These are phyloP conservation scores for Trichoderma orchidacearum DNA, from an alignment of 495 filamentous ascomycete genomes.

Conservation along the genomic window DNA sequence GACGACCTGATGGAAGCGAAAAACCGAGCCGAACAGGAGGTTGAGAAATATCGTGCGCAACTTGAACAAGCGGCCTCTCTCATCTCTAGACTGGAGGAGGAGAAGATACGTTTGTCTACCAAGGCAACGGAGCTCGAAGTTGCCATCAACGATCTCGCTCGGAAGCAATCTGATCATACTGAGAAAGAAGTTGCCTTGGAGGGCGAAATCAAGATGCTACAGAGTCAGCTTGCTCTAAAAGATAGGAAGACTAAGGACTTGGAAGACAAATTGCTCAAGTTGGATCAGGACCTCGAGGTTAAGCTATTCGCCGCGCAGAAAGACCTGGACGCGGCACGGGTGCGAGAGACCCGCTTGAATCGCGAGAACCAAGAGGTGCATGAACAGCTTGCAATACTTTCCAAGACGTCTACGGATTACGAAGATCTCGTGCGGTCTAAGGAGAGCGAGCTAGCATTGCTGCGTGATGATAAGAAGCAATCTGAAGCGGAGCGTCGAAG, in stretches of 20 bases:
- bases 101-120: slow-evolving; percentile 62
- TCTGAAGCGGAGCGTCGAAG: slow-evolving; percentile 61
- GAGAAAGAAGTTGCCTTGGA: slow-evolving; percentile 57
- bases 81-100: slow-evolving; percentile 68
- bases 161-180: slow-evolving; percentile 51
- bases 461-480: slow-evolving; percentile 71
- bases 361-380: slow-evolving; percentile 77
- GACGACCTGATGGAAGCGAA: slow-evolving; percentile 83
- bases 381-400: slow-evolving; percentile 74
- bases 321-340: slow-evolving; percentile 57
- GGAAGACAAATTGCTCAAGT: slow-evolving; percentile 69
- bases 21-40: slow-evolving; percentile 75
- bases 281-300: slow-evolving; percentile 80
- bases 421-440: slow-evolving; percentile 87
- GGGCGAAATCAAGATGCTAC: slow-evolving; percentile 79
- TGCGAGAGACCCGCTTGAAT: slow-evolving; percentile 57
- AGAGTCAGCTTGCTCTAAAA: slow-evolving; percentile 80
- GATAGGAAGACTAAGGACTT: slow-evolving; percentile 83
- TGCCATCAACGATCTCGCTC: slow-evolving; percentile 52
- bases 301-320: slow-evolving; percentile 75
- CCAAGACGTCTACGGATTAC: slow-evolving; percentile 83
- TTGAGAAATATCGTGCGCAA: slow-evolving; percentile 63
- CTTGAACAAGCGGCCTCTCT: slow-evolving; percentile 85
- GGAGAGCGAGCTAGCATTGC: slow-evolving; percentile 79
- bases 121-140: slow-evolving; percentile 52